These are phyloP conservation scores for Melocanna baccifera DNA, from an alignment of 176 grass and related monocot genomes.

Conservation along the genomic window DNA sequence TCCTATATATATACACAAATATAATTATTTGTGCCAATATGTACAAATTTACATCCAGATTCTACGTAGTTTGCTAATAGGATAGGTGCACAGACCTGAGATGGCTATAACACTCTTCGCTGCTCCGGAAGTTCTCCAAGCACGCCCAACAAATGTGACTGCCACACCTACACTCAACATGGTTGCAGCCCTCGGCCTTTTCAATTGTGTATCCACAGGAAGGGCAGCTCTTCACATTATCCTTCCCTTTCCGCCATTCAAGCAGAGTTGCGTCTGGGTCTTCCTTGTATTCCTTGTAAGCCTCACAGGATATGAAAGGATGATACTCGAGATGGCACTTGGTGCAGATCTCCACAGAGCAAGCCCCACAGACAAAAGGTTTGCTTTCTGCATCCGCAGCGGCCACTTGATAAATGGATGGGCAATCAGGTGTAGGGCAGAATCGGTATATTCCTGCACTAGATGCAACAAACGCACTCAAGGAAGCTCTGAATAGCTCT, in stretches of 20 bases:
- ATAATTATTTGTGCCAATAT: too few relatives aligned
- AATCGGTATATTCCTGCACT: conserved; percentile 64
- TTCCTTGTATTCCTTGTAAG: conserved; percentile 78
- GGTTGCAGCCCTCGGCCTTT: conserved; percentile 85
- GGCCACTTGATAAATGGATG: conserved; percentile 59
- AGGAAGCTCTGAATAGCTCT: conserved; percentile 76
- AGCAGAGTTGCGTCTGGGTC: conserved; percentile 63
- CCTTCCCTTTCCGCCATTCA: conserved; percentile 74
- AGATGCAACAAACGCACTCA: conserved; percentile 63
- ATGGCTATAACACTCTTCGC: too few relatives aligned
- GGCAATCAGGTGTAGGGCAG: conserved; percentile 76
- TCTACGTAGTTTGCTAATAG: too few relatives aligned
- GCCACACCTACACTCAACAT: conserved; percentile 86
- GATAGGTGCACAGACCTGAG: too few relatives aligned
- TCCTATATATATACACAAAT: too few relatives aligned
- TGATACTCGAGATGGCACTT: conserved; percentile 86
- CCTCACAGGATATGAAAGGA: conserved; percentile 71
- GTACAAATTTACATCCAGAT: too few relatives aligned
- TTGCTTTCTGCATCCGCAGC: conserved; percentile 30
- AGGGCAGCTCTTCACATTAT: conserved; percentile 76
- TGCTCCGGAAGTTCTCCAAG: too few relatives aligned
- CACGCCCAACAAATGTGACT: too few relatives aligned
- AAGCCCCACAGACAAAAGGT: conserved; percentile 73
- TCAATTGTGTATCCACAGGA: conserved; percentile 75
- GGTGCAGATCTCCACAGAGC: conserved; percentile 72